Evolutionary conservation across 1,284 basidiomycete genomes (phyloP).

Genomic region (Leccinum ponderosum): DNA sequence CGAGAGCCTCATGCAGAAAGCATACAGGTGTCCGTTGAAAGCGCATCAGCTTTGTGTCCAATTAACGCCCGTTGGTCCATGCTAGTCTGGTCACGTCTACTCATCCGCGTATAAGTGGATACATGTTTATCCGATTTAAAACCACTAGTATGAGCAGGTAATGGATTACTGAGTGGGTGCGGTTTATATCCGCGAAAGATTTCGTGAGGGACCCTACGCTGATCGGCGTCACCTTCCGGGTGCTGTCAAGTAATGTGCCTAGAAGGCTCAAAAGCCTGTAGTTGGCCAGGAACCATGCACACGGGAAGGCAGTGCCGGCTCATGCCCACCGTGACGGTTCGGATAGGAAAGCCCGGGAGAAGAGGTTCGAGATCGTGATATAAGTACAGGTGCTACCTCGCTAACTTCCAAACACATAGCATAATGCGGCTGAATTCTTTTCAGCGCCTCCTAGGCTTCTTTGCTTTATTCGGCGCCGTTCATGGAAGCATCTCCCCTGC

Average conservation of each 20-base stretch:
- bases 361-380: background rate
- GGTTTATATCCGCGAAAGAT: background rate
- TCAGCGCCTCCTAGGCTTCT: no score
- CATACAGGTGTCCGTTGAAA: background rate
- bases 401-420: background rate
- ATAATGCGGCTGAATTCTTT: no score
- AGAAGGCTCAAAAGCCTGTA: background rate
- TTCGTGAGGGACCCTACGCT: background rate
- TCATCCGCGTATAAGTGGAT: background rate
- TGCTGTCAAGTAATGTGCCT: background rate
- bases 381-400: background rate
- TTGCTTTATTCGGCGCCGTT: no score
- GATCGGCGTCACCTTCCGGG: no score
- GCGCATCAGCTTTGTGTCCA: background rate
- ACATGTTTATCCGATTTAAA: background rate
- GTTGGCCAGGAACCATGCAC: background rate
- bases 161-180: background rate
- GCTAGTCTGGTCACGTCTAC: no score
- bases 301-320: background rate
- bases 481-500: no score
- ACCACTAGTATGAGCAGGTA: background rate
- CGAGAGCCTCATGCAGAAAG: background rate
- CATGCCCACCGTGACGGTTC: background rate
- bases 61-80: background rate
- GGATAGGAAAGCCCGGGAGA: background rate